Conservation (phyloP, 345 rosid species). For the Eucalyptus grandis region DNA sequence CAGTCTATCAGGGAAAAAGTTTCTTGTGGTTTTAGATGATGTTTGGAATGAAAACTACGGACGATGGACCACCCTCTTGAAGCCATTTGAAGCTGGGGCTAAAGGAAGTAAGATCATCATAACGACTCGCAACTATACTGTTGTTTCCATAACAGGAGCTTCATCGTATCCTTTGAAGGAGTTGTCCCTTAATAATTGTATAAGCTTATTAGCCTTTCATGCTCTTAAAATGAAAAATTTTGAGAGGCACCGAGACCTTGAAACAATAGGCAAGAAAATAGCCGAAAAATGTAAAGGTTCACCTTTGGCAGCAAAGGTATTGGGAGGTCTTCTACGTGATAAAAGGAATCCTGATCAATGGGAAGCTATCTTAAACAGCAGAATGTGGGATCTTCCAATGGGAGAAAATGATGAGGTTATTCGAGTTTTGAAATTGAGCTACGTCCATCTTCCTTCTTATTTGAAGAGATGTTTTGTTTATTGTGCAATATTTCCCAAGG, state of each 20-base stretch:
- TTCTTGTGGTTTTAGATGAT: background rate
- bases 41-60: background rate
- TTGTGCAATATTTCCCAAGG: background rate
- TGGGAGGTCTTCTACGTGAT: background rate
- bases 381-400: rapidly evolving
- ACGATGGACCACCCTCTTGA: background rate
- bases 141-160: background rate
- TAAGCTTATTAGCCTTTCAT: background rate
- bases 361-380: background rate
- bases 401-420: background rate
- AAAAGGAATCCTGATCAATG: background rate
- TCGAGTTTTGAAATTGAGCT: background rate
- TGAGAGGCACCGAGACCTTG: background rate
- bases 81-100: background rate
- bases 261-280: background rate
- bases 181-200: background rate
- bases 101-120: background rate
- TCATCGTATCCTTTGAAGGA: background rate
- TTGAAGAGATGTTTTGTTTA: background rate
- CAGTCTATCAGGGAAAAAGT: background rate
- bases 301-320: background rate
- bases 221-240: background rate
- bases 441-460: background rate
- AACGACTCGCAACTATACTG: background rate
- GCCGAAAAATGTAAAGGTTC: background rate